Evolutionary conservation across 371 early-diverging fungal genomes (phyloP), one percentile per base, ranked within the genome.

Genomic region (Mortierella sp.): DNA sequence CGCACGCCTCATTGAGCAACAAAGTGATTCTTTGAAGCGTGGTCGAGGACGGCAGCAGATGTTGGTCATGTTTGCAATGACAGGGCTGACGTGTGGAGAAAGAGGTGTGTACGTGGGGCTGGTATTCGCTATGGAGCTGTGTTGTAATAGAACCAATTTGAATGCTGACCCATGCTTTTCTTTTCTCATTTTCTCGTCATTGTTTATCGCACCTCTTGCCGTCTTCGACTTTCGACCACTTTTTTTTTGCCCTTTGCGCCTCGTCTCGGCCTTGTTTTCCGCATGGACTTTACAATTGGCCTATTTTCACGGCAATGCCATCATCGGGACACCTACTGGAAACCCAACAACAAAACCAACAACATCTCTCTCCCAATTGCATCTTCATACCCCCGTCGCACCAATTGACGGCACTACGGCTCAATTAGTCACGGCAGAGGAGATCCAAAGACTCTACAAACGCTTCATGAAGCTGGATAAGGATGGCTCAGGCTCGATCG

Each of bases 401-500:
- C 51, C 71, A 4, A 8, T 40, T 2, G 43, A 40, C 43, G 43
- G 43, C 5, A 16, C 73, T 21, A 3, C 31, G 14, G 19, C 8
- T 40, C 28, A 11, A 43, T 13, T 87, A 94, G 94, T 98, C 83
- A 95, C 97, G 50, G 94, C 95, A 26, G 98, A 98, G 76, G 98
- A 99, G 90, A 96, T 98, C 83, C 96, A 97, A 82, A 91, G 98
- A n/a, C 93, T 99, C 24, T 97, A 99, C 92, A 98, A 98, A 82
- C 95, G 98, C 26, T 98, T 98, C 82, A 95, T 96, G 87, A 98
- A 98, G 87, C 93, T 99, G 40, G 99, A 99, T 91, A 98, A 97
- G 90, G 97, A 98, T 89, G 94, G 96, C 28, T 95, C 94, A 31
- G 99, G 99, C 44, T 93, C 96, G 14, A 96, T 99, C 74, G 98